Evolutionary conservation across 257 asterid genomes (phyloP).

Genomic region (Datura wrightii): DNA sequence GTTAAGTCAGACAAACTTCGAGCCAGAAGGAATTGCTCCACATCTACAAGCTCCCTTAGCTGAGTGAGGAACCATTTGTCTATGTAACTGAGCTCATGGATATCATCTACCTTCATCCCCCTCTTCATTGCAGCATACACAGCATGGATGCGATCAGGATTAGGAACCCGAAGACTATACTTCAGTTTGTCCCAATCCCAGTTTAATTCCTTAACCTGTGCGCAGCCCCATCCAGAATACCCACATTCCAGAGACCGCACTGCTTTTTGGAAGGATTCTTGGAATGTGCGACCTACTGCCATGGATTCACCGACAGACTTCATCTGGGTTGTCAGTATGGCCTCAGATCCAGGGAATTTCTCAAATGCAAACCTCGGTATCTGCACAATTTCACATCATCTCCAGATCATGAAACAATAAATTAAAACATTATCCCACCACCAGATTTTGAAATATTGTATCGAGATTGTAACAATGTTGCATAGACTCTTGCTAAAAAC

Average conservation of each 20-base stretch:
- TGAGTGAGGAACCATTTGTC: slow-evolving; percentile 95
- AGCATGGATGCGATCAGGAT: slow-evolving; percentile 88
- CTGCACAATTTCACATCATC: slow-evolving; percentile 47
- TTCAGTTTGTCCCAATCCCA: slow-evolving; percentile 89
- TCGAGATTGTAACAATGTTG: neutral
- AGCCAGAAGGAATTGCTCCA: slow-evolving; percentile 75
- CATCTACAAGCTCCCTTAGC: slow-evolving; percentile 87
- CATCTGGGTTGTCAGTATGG: slow-evolving; percentile 94
- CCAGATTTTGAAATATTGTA: slow-evolving; percentile 17
- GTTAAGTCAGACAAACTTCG: slow-evolving; percentile 64
- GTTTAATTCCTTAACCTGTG: slow-evolving; percentile 73
- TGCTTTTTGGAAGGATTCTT: slow-evolving; percentile 96
- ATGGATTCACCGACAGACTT: slow-evolving; percentile 98
- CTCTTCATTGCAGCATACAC: slow-evolving; percentile 94
- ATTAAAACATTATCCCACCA: neutral
- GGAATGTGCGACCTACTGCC: slow-evolving; percentile 99
- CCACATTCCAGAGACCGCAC: slow-evolving; percentile 89
- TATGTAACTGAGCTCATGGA: slow-evolving; percentile 75
- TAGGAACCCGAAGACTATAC: slow-evolving; percentile 86
- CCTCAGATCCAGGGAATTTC: slow-evolving; percentile 98
- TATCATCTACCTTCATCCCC: slow-evolving; percentile 90
- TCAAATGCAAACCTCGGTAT: slow-evolving; percentile 95
- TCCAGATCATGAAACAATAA: neutral
- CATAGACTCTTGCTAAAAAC: neutral
- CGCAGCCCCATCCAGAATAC: slow-evolving; percentile 93